Evolutionary conservation across 352 stramenopile genomes (phyloP), one percentile per base, ranked within the genome.

Genomic region (Phytopythium litorale): DNA sequence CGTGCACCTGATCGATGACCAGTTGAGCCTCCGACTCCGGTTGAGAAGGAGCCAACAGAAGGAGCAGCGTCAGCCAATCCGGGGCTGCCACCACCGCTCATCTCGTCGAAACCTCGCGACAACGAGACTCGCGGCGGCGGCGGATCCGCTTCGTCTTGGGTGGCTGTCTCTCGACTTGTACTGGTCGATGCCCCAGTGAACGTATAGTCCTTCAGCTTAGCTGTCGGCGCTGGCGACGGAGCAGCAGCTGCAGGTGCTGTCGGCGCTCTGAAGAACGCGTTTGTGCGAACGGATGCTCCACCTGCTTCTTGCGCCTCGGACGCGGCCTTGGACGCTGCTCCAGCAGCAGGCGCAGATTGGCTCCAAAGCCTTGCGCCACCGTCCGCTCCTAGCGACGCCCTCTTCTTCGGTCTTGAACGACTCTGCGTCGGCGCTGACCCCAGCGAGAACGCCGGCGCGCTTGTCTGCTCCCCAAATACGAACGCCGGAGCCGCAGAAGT

Each of bases 131-230:
- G 50, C n/a, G 50, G 50, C 18, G 50, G 50, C 19, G 50, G 50
- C 1, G 50, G 50, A 11, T 13, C 9, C 28, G 48, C 15, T 18
- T 21, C 12, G 12, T 42, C 28, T 18, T 56, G 18, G 25, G 30
- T 12, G 32, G 15, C 5, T 7, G 12, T 56, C 30, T 30, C 32
- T 56, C 19, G 50, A 12, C 30, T 45, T 1, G 32, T 32, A 12
- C 25, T 55, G 37, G 62, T 7, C 3, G 38, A 62, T 45, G 57
- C 60, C 70, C 0, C 42, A 23, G 42, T 25, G 42, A 74, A 77
- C 11, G 64, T 67, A 38, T 72, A 77, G 38, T 61, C 21, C n/a
- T 58, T 51, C n/a, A 56, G 57, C 19, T 58, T 62, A 5, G 43
- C n/a, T 35, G 28, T 11, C 19, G 38, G 28, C 18, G 49, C 9